A percentile compares a stretch with the other conserved stretches of the same genome.
These are phyloP conservation scores for Aspergillus sp. DNA, from an alignment of 2,329 filamentous ascomycete species.

Conservation along the genomic window DNA sequence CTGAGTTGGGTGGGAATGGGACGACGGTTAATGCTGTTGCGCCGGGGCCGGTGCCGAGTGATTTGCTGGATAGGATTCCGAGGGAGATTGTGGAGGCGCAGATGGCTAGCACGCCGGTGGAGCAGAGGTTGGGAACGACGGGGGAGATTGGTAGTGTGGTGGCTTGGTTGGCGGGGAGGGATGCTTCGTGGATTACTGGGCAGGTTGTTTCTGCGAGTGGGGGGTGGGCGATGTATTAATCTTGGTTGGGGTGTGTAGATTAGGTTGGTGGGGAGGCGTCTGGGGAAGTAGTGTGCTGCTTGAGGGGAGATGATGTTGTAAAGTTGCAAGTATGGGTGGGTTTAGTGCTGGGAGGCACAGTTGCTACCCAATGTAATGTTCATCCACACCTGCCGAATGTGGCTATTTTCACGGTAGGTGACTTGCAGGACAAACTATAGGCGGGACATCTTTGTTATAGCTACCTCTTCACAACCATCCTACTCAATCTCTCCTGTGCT, in stretches of 20 bases:
- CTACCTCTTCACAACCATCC: too few species aligned
- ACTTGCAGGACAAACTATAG: too few species aligned
- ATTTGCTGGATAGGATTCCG: constrained; percentile 57
- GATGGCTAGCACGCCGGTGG: constrained; percentile 34
- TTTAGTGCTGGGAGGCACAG: too few species aligned
- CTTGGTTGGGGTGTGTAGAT: neutral
- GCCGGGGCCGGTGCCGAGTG: constrained; percentile 61
- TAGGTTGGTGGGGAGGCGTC: neutral
- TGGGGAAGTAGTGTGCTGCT: neutral
- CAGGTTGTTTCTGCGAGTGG: neutral
- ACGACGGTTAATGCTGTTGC: constrained; percentile 64
- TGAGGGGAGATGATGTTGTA: neutral
- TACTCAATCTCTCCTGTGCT: too few species aligned
- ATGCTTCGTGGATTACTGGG: constrained; percentile 7
- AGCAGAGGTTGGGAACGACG: neutral
- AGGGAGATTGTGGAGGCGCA: constrained; percentile 49
- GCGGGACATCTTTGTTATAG: too few species aligned
- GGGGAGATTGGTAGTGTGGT: constrained; percentile 7
- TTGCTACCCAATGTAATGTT: rapidly evolving
- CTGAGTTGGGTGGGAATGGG: constrained; percentile 57
- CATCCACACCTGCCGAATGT: too few species aligned
- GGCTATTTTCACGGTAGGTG: too few species aligned
- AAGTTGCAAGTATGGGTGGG: too few species aligned
- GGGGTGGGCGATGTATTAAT: constrained; percentile 7
- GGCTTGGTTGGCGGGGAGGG: constrained; percentile 3